Evolutionary conservation across 805 yeast genomes (phyloP).

Genomic region (Metschnikowia reukaufii): DNA sequence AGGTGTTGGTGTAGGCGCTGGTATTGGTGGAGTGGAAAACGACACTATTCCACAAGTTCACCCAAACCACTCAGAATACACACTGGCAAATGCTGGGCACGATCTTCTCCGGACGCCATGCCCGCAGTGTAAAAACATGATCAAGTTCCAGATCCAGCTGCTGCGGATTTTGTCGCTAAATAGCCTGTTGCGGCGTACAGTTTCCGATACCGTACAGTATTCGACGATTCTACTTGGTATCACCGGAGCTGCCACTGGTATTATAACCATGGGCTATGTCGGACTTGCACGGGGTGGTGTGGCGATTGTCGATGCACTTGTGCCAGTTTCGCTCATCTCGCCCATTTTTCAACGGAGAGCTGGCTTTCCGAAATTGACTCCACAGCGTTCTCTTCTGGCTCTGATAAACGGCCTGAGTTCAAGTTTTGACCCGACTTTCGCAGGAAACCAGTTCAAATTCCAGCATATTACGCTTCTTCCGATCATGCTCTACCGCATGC

Average conservation of each 20-base stretch:
- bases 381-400: conserved; percentile 1
- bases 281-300: conserved; percentile 40
- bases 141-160: conserved; percentile 32
- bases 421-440: background rate
- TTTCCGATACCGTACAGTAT: conserved; percentile 28
- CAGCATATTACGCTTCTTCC: conserved; percentile 41
- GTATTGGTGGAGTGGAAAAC: no score
- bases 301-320: conserved; percentile 35
- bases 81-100: background rate
- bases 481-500: conserved; percentile 37
- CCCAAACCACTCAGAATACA: background rate
- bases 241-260: conserved; percentile 42
- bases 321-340: conserved; percentile 35
- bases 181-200: conserved; percentile 17
- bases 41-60: no score
- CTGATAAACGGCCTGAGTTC: background rate
- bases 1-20: no score
- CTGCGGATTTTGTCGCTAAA: conserved; percentile 27
- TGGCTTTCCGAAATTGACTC: background rate
- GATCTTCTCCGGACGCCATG: conserved; percentile 29
- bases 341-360: conserved; percentile 16
- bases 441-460: conserved; percentile 36
- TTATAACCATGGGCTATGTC: conserved; percentile 39
- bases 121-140: conserved; percentile 42
- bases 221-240: conserved; percentile 35